Base-by-base conservation (phyloP, 768 basidiomycete genomes). In the Chiua virens region DNA sequence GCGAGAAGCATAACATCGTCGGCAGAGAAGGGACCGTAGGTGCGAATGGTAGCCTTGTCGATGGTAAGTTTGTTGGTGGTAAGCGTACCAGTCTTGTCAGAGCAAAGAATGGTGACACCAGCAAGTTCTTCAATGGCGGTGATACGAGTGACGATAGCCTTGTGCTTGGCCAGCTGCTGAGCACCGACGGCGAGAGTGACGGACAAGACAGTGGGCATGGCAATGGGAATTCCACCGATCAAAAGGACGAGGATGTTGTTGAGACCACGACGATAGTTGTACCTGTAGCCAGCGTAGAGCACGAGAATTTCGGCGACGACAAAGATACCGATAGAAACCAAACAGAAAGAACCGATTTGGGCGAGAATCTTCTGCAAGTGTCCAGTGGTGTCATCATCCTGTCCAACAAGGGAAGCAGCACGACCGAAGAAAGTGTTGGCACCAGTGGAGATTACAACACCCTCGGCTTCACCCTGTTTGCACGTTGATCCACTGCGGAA, bases 41-140 rank as follows among this genome's bases (percentile, higher is more conserved):
- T 92, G 62, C 87, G 85, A 73, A 98, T 87, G 52, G 93, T 94
- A 63, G 83, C 79, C 65, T 81, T 87, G 73, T 98, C 96, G 64
- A 98, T 97, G 62, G 95, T 98, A 61, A 98, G 89, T 77, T 98
- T 98, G 85, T 98, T 98, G 78, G 96, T 98, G 59, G 96, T 98
- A 51, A 97, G 81, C 38, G 94, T 97, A 70, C 94, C 93, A 22
- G 94, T 97, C 83, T 98, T 98, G 80, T 98, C 96, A 44, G 96
- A 98, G 77, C 95, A 98, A 49, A 98, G 80, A 65, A 98, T 98
- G 61, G 96, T 98, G 63, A 98, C 95, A 72, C 95, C 96, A 36
- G 96, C 96, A 60, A 98, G 79, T 71, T 98, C 95, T 71, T 98
- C 96, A 52, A 98, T 98, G 58, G 96, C 96, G 20, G 96, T 98